These are phyloP conservation scores for Ammopiptanthus mongolicus DNA, from an alignment of 306 rosid species.

Conservation along the genomic window DNA sequence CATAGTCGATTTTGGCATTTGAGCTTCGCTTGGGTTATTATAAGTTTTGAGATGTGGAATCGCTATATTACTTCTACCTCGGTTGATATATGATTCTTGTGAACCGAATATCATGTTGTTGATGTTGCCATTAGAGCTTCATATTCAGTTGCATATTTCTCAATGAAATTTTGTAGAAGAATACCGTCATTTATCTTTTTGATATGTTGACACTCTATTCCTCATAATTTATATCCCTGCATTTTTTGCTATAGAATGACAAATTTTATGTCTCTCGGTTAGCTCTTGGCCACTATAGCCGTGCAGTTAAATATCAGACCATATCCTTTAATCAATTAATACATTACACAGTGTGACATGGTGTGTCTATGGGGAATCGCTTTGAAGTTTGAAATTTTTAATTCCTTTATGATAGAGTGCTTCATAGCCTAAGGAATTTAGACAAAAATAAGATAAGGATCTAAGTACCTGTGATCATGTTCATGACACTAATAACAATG, in stretches of 20 bases:
- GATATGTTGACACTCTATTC: not conserved
- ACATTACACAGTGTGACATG: too few species aligned
- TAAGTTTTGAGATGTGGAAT: not conserved
- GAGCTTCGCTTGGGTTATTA: not conserved
- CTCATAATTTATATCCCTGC: not conserved
- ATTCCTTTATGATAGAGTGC: too few species aligned
- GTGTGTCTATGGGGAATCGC: too few species aligned
- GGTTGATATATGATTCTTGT: too few species aligned
- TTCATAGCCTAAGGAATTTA: too few species aligned
- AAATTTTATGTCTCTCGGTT: conserved; percentile 26
- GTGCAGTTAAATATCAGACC: conserved; percentile 17
- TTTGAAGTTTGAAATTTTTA: too few species aligned
- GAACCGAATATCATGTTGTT: not conserved
- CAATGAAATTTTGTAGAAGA: not conserved
- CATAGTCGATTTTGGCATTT: not conserved
- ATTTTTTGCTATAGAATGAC: conserved; percentile 39
- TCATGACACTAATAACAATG: too few species aligned
- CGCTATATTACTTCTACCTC: not conserved
- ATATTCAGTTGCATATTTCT: not conserved
- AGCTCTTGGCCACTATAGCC: conserved; percentile 26
- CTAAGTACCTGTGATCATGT: too few species aligned
- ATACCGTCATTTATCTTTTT: not conserved
- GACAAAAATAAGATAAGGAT: too few species aligned
- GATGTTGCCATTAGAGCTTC: not conserved
- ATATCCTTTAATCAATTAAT: too few species aligned